These are phyloP conservation scores for Lecanicillium sp. DNA, from an alignment of 2,329 filamentous ascomycete species.

Conservation along the genomic window DNA sequence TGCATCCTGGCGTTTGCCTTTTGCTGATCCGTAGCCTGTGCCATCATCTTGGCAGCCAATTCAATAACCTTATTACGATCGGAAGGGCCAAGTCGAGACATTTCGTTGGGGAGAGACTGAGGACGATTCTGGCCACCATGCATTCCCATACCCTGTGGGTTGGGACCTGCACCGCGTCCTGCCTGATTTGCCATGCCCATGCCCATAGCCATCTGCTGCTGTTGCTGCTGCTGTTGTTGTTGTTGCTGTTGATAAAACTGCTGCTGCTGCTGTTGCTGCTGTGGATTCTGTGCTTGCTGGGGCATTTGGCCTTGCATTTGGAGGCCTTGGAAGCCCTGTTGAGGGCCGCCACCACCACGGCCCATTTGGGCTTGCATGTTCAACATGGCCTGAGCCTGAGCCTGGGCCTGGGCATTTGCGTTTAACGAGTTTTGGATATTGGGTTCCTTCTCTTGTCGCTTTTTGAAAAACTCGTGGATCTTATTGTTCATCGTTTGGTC, in stretches of 20 bases:
- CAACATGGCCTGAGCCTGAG: slow-evolving; percentile 39
- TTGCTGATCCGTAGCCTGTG: slow-evolving; percentile 33
- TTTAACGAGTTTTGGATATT: slow-evolving; percentile 43
- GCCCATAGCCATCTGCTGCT: slow-evolving; percentile 16
- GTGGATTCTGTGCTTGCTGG: slow-evolving; percentile 45
- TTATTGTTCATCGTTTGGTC: slow-evolving; percentile 39
- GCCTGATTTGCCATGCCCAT: slow-evolving; percentile 31
- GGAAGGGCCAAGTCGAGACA: slow-evolving; percentile 31
- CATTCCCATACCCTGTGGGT: slow-evolving; percentile 26
- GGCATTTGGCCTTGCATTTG: slow-evolving; percentile 34
- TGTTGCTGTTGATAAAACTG: slow-evolving; percentile 16
- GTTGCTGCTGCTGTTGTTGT: slow-evolving; percentile 20
- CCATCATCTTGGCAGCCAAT: slow-evolving; percentile 32
- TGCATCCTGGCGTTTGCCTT: slow-evolving; percentile 27
- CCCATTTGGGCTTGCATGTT: slow-evolving; percentile 46
- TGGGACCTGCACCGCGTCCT: slow-evolving; percentile 33
- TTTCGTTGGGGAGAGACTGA: slow-evolving; percentile 14
- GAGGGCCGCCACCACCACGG: slow-evolving; percentile 37
- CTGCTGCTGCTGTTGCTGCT: slow-evolving; percentile 29
- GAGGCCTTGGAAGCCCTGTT: slow-evolving; percentile 49
- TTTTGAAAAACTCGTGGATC: slow-evolving; percentile 40
- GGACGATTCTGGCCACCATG: slow-evolving; percentile 4
- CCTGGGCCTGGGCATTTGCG: slow-evolving; percentile 32
- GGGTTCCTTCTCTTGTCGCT: slow-evolving; percentile 42
- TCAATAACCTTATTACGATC: slow-evolving; percentile 40